A percentile compares a stretch with the other conserved stretches of the same genome.
These are phyloP conservation scores for Boletus eberwhitei DNA, from an alignment of 768 basidiomycete species.

Conservation along the genomic window DNA sequence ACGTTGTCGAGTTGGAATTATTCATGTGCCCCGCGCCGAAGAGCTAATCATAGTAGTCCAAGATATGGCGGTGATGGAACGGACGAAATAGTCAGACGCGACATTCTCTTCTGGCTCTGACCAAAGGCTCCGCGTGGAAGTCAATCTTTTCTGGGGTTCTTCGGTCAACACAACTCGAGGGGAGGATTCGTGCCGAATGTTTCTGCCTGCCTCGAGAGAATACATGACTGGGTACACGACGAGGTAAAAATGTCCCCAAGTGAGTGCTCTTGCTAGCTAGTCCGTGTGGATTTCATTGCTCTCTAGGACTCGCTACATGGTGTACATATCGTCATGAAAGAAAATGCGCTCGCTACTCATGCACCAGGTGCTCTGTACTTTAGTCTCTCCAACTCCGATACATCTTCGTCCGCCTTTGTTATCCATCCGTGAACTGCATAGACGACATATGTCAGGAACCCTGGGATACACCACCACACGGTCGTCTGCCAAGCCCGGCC, in stretches of 20 bases:
- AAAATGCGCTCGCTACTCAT: conserved; percentile 21
- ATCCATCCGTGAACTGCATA: conserved; percentile 47
- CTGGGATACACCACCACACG: conserved; percentile 51
- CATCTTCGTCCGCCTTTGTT: conserved; percentile 41
- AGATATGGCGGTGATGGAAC: background rate
- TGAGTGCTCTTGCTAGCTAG: no score
- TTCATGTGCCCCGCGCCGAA: conserved; percentile 2
- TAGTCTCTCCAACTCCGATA: conserved; percentile 50
- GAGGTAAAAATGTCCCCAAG: no score
- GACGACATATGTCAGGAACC: conserved; percentile 41
- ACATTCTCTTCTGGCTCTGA: no score
- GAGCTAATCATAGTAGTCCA: no score
- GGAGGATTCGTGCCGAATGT: background rate
- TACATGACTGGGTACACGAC: background rate
- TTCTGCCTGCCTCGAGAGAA: background rate
- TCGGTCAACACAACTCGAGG: no score
- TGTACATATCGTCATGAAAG: background rate
- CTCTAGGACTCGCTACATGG: no score
- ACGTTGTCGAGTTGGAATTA: background rate
- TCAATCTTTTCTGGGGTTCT: no score
- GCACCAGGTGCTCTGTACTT: conserved; percentile 56
- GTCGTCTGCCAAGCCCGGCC: conserved; percentile 51
- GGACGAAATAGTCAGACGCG: background rate
- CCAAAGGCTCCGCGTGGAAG: no score
- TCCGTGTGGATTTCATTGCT: no score